These are phyloP conservation scores for Pythium angustatum DNA, from an alignment of 352 stramenopile genomes.

Conservation along the genomic window DNA sequence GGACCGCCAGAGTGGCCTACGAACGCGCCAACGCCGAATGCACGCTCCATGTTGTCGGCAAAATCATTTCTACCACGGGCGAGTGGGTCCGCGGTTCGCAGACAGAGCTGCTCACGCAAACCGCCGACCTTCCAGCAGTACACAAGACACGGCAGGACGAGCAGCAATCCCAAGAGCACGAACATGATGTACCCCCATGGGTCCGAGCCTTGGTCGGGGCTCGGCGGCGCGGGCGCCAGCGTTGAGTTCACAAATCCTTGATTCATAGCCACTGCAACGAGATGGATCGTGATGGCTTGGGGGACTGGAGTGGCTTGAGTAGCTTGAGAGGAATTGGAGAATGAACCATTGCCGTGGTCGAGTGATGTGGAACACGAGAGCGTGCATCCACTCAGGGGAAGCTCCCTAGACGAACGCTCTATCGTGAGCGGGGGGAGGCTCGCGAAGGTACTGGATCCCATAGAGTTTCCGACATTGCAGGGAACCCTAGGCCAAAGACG, in stretches of 20 bases:
- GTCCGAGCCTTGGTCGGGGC: not conserved
- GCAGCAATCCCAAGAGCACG: not conserved
- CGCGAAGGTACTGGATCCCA: too few relatives aligned
- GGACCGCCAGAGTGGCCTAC: not conserved
- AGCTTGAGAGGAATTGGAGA: not conserved
- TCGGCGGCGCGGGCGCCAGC: not conserved
- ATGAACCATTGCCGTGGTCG: too few relatives aligned
- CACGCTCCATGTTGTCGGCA: not conserved
- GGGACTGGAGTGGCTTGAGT: not conserved
- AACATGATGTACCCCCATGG: constrained; percentile 7
- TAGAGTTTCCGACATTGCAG: too few relatives aligned
- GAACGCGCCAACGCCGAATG: not conserved
- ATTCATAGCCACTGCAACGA: not conserved
- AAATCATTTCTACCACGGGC: not conserved
- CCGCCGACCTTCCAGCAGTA: constrained; percentile 12
- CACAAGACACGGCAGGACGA: constrained; percentile 5
- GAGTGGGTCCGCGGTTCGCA: not conserved
- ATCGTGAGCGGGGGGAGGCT: too few relatives aligned
- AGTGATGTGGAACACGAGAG: not conserved
- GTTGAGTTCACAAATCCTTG: constrained; percentile 14
- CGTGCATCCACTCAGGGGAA: too few relatives aligned
- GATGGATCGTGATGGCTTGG: not conserved
- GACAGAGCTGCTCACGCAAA: not conserved
- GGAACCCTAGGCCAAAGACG: too few relatives aligned
- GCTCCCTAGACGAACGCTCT: too few relatives aligned